These are phyloP conservation scores for Bipolaris oryzae DNA, from an alignment of 2,329 filamentous ascomycete genomes.

Conservation along the genomic window DNA sequence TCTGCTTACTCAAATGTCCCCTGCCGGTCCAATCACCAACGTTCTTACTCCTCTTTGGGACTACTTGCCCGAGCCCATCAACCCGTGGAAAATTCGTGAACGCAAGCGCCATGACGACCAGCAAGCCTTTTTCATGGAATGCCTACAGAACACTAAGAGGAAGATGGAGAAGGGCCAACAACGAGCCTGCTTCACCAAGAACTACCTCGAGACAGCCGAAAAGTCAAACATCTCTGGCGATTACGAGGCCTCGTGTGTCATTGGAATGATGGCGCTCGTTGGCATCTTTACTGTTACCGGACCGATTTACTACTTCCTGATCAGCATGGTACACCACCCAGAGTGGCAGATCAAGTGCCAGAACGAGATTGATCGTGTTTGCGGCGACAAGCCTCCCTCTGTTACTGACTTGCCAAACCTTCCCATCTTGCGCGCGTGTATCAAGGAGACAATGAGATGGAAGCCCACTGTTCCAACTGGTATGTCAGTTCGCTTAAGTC, in stretches of 20 bases:
- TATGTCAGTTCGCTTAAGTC: constrained; percentile 30
- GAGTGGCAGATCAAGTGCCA: constrained; percentile 46
- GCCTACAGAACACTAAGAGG: constrained; percentile 47
- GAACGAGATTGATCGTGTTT: constrained; percentile 41
- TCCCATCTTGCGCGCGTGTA: constrained; percentile 54
- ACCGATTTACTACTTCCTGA: constrained; percentile 47
- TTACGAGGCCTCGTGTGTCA: constrained; percentile 48
- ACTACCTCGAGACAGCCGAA: constrained; percentile 45
- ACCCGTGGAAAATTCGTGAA: constrained; percentile 62
- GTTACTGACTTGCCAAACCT: constrained; percentile 50
- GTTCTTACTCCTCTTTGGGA: constrained; percentile 62
- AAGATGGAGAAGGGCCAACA: constrained; percentile 43
- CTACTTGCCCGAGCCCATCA: constrained; percentile 54
- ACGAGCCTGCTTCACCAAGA: constrained; percentile 40
- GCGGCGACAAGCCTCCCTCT: constrained; percentile 34
- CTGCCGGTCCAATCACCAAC: constrained; percentile 64
- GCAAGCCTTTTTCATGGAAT: constrained; percentile 60
- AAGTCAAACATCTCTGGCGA: constrained; percentile 50
- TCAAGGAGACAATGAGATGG: constrained; percentile 55
- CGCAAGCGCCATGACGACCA: constrained; percentile 60
- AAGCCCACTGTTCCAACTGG: constrained; percentile 54
- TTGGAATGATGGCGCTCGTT: constrained; percentile 49
- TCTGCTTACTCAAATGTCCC: constrained; percentile 64
- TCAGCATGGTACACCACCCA: constrained; percentile 46
- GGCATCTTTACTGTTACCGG: constrained; percentile 50